Evolutionary conservation across 73 alveolate genomes (phyloP), one percentile per base, ranked within the genome.

Genomic region (Effrenium voratum): DNA sequence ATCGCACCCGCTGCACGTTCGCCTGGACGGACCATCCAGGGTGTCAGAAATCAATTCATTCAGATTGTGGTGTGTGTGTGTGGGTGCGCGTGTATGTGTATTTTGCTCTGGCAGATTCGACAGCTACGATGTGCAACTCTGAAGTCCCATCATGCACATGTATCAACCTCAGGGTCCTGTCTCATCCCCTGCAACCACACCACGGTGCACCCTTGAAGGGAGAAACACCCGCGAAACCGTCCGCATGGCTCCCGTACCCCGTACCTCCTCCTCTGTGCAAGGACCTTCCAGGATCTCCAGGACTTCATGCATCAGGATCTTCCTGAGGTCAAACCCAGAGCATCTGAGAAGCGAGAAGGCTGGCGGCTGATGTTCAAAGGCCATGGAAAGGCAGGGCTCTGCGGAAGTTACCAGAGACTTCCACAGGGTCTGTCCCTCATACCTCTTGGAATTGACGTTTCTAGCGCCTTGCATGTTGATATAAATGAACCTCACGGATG

Each of bases 1-100:
- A 87, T 2, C 95, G 95, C 40, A 87, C 95, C 12, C 95, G 95
- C 3, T 16, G 46, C 45, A 87, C 95, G 28, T 59, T 63, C 68
- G 95, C 66, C 95, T 87, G 40, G 28, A 30, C 60, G 93, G 16
- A 13, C 26, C 8, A 52, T 8, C 8, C 8, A 52, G 8, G 63
- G 19, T 52, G 63, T 12, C 19, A 52, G 26, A 52, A 12, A 19
- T 12, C 19, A 52, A 52, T 12, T 52, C 19, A 19, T 52, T 52
- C 26, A 12, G 19, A 8, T 52, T 8, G 8, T 12, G 19, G 8
- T 52, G 63, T 52, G 8, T 8, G 63, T 8, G 8, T 52, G 63
- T 52, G 63, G 63, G 19, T 12, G 19, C 19, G 63, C 19, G 63
- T 52, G 19, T 8, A 19, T 8, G 19, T 52, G 8, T 52, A 19